Percentiles rank a stretch among this genome's conserved stretches.
phyloP scores from a whole-genome alignment of 352 stramenopile genomes.

The Globisporangium paddicum region DNA sequence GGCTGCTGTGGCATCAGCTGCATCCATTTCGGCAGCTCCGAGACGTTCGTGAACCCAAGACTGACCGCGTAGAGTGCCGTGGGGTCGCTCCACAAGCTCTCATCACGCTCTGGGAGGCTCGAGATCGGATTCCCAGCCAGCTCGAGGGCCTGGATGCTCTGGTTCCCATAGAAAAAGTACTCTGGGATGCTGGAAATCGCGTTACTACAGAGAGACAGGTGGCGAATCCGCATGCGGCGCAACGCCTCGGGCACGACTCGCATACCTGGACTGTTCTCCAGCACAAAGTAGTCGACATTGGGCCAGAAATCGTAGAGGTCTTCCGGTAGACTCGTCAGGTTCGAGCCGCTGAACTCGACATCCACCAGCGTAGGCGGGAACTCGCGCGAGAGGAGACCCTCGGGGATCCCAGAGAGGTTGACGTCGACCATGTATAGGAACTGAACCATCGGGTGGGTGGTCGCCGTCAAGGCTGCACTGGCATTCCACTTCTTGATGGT shows the following conservation, averaged over 20 bases:
- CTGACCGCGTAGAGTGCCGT: neutral
- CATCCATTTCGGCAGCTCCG: neutral
- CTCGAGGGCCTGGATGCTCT: conserved; percentile 5
- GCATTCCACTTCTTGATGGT: neutral
- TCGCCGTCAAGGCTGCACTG: neutral
- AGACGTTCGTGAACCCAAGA: conserved; percentile 1
- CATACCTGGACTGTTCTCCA: conserved; percentile 3
- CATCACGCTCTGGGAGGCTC: conserved; percentile 1
- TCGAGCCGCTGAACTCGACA: conserved; percentile 6
- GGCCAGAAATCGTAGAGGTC: conserved; percentile 3
- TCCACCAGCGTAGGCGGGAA: conserved; percentile 3
- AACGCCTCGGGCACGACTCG: neutral
- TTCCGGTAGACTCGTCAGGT: neutral
- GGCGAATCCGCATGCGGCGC: neutral
- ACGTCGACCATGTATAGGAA: conserved; percentile 7
- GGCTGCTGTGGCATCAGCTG: neutral
- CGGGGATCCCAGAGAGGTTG: neutral
- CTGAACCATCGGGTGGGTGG: neutral
- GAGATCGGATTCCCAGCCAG: conserved; percentile 5
- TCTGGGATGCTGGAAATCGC: neutral
- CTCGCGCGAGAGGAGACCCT: neutral
- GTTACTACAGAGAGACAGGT: conserved; percentile 9
- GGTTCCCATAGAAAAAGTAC: neutral
- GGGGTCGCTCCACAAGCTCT: neutral
- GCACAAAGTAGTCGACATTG: conserved; percentile 9